Evolutionary conservation across 2,329 filamentous ascomycete species (phyloP), one percentile per base, ranked within the genome.

Genomic region (Colletotrichum graminicola): DNA sequence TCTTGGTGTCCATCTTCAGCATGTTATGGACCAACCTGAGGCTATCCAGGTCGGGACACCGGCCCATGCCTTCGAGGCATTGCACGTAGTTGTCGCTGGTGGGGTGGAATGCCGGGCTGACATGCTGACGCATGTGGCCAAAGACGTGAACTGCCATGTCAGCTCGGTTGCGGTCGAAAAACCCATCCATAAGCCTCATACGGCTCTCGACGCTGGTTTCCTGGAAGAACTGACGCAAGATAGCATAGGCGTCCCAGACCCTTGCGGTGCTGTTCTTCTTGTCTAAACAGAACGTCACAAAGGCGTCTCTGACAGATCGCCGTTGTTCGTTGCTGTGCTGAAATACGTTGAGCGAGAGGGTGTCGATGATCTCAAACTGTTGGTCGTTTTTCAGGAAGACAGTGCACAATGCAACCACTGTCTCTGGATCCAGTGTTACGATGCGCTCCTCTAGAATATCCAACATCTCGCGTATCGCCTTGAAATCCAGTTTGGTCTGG

Each of bases 101-200:
- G 0, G 96, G 94, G 0, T 92, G 89, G 29, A 89, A 88, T 1
- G 84, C 82, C 3, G 83, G 82, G 68, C 91, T 89, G 32, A 87
- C 85, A 74, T 94, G 91, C 62, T 92, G 88, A n/a, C 94, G 92
- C 95, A 98, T 98, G 79, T 98, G 94, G 18, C 93, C 93, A 80
- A 99, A 98, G 43, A 97, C 90, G 73, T 94, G 87, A 57, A 90
- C 90, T 3, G 93, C 95, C 88, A 98, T 94, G 77, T 98, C 95
- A 16, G 93, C 87, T 14, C 94, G 90, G 36, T 89, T 87, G 49
- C 94, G 91, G 10, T 86, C 83, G 78, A 97, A 97, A 82, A 98
- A 98, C 29, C 88, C 85, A 29, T 91, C 87, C 93, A 99, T 97
- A 55, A 98, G 85, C 34, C 86, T 81, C 18, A 91, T 90, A 12